phyloP scores from a whole-genome alignment of 163 green algal genomes.

The Scenedesmus sp. region DNA sequence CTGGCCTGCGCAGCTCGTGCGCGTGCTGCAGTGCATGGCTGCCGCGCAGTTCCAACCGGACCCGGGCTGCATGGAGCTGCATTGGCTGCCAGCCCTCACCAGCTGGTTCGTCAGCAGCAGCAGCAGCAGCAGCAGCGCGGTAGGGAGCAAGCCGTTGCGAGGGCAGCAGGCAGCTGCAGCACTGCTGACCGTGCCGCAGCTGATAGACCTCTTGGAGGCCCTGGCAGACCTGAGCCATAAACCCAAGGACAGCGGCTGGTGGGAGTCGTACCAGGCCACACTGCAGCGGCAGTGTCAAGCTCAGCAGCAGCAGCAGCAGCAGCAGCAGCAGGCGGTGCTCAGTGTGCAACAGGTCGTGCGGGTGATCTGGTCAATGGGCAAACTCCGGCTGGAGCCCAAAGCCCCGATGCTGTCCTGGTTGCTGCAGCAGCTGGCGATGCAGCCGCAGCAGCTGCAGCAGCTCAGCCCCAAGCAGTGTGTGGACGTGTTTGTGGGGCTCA shows the following conservation, averaged over 20 bases:
- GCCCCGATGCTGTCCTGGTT: not conserved
- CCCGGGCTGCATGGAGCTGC: not conserved
- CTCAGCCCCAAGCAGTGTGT: not conserved
- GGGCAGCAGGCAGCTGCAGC: constrained; percentile 12
- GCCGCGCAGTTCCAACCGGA: not conserved
- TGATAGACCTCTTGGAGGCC: not conserved
- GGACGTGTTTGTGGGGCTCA: constrained; percentile 32
- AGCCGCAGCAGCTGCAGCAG: not conserved
- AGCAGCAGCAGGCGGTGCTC: not conserved
- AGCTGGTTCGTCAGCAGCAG: not conserved
- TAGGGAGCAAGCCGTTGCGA: not conserved
- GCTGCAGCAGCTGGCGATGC: constrained; percentile 3
- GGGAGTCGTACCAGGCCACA: not conserved
- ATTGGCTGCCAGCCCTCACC: not conserved
- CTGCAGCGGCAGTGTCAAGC: not conserved
- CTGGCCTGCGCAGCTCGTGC: not conserved
- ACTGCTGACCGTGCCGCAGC: not conserved
- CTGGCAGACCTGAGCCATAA: not conserved
- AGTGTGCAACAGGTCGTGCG: not conserved
- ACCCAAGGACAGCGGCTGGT: not conserved
- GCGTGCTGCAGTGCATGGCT: not conserved
- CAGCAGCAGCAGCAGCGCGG: constrained; percentile 23
- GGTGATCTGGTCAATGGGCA: not conserved
- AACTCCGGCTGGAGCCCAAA: not conserved
- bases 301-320: constrained; percentile 28